Conservation (phyloP, 371 early-diverging fungal genomes). For the Choanephora cucurbitarum region DNA sequence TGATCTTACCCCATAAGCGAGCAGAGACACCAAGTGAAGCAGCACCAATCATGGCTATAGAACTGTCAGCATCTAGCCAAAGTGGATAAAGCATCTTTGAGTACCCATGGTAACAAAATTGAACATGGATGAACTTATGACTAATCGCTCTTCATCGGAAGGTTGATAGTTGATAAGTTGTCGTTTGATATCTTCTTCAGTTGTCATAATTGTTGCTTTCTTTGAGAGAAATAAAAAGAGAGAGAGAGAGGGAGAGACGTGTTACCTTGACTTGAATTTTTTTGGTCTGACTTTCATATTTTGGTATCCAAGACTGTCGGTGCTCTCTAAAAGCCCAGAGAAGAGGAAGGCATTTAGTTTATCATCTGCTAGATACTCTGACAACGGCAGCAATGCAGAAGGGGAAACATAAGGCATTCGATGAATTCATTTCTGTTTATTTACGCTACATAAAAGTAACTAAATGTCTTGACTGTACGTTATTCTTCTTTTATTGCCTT, state of each 20-base stretch:
- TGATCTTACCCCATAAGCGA: conserved; percentile 31
- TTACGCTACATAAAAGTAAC: no score
- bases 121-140: conserved; percentile 41
- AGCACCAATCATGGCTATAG: conserved; percentile 40
- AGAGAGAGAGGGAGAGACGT: background rate
- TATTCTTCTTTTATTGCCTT: no score
- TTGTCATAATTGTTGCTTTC: conserved; percentile 27
- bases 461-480: no score
- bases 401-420: no score
- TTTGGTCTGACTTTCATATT: background rate
- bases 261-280: background rate
- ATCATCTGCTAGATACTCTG: no score
- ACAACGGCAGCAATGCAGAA: no score
- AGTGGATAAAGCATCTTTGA: background rate
- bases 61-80: background rate
- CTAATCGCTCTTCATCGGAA: conserved; percentile 30
- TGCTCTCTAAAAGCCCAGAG: no score
- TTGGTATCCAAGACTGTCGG: no score
- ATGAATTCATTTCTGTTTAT: no score
- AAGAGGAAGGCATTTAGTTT: no score
- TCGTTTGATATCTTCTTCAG: conserved; percentile 31
- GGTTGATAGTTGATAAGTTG: conserved; percentile 32
- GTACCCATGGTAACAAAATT: conserved; percentile 38
- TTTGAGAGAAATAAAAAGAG: conserved; percentile 5
- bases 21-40: conserved; percentile 45